These are phyloP conservation scores for Fusarium agapanthi DNA, from an alignment of 2,329 filamentous ascomycete genomes.

Conservation along the genomic window DNA sequence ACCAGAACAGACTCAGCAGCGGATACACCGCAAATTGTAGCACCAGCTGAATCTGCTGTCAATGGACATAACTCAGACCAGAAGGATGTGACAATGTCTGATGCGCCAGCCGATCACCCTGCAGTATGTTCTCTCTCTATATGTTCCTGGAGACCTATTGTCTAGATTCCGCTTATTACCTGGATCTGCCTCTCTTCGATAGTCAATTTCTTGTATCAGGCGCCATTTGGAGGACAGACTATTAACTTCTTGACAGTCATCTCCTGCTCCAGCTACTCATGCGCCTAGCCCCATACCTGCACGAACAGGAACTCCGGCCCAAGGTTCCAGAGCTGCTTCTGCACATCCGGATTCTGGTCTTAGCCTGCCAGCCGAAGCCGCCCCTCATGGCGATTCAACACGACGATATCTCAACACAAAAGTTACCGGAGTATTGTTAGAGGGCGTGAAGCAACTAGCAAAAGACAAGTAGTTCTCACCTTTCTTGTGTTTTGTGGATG, in stretches of 20 bases:
- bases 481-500: neutral
- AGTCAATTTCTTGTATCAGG: neutral
- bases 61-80: slow-evolving; percentile 37
- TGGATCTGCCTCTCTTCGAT: neutral
- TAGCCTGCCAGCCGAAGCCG: slow-evolving; percentile 67
- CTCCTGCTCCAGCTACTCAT: slow-evolving; percentile 49
- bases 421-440: slow-evolving; percentile 72
- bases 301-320: slow-evolving; percentile 60
- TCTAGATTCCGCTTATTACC: neutral
- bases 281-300: slow-evolving; percentile 54
- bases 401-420: slow-evolving; percentile 77
- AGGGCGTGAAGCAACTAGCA: slow-evolving; percentile 78
- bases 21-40: slow-evolving; percentile 34
- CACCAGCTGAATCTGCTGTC: slow-evolving; percentile 32
- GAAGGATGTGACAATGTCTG: slow-evolving; percentile 56
- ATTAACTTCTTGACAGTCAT: slow-evolving; percentile 44
- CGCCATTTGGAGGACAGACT: neutral
- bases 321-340: slow-evolving; percentile 64
- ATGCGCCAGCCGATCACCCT: slow-evolving; percentile 53
- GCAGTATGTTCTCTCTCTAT: slow-evolving; percentile 43
- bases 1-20: slow-evolving; percentile 27
- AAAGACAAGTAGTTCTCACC: slow-evolving; percentile 71
- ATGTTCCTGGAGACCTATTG: neutral
- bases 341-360: slow-evolving; percentile 63
- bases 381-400: slow-evolving; percentile 72